Percentiles rank a stretch among this genome's conserved stretches.
Evolutionary conservation across 768 basidiomycete genomes (phyloP).

Genomic region (Tephrocybe sp.): DNA sequence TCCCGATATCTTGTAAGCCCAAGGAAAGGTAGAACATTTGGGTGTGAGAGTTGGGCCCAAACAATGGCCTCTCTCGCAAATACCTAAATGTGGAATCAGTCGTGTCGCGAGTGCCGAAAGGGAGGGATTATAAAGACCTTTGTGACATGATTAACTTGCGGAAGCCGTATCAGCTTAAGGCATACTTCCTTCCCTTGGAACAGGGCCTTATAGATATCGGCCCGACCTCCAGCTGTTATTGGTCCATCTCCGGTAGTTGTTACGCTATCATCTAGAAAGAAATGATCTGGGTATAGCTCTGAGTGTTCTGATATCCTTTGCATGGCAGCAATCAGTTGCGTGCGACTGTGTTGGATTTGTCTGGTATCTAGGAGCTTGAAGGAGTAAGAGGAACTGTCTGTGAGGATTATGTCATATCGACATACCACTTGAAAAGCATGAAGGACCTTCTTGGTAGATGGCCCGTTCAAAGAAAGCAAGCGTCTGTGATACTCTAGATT

Average conservation of each 20-base stretch:
- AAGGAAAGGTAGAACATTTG: slow-evolving; percentile 30
- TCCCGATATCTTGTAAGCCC: slow-evolving; percentile 21
- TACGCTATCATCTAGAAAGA: neutral
- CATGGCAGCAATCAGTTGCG: slow-evolving; percentile 10
- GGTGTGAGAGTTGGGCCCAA: slow-evolving; percentile 8
- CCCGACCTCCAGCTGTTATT: neutral
- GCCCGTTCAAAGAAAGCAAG: neutral
- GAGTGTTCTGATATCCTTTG: slow-evolving; percentile 4
- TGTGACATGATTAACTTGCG: neutral
- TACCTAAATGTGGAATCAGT: neutral
- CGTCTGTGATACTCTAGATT: neutral
- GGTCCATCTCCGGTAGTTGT: neutral
- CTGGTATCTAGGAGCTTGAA: slow-evolving; percentile 5
- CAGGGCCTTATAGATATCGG: slow-evolving; percentile 4
- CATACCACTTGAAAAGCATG: slow-evolving; percentile 8
- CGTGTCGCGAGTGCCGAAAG: neutral
- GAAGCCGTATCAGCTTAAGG: slow-evolving; percentile 1
- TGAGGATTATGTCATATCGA: neutral
- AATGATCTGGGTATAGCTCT: slow-evolving; percentile 2
- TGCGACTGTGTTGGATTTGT: neutral
- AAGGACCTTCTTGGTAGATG: slow-evolving; percentile 1
- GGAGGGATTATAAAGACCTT: neutral
- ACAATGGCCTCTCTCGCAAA: slow-evolving; percentile 10
- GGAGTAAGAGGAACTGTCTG: neutral
- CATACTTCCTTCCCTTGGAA: slow-evolving; percentile 1